These are phyloP conservation scores for Eragrostis curvula DNA, from an alignment of 176 grass and related monocot species.

Conservation along the genomic window DNA sequence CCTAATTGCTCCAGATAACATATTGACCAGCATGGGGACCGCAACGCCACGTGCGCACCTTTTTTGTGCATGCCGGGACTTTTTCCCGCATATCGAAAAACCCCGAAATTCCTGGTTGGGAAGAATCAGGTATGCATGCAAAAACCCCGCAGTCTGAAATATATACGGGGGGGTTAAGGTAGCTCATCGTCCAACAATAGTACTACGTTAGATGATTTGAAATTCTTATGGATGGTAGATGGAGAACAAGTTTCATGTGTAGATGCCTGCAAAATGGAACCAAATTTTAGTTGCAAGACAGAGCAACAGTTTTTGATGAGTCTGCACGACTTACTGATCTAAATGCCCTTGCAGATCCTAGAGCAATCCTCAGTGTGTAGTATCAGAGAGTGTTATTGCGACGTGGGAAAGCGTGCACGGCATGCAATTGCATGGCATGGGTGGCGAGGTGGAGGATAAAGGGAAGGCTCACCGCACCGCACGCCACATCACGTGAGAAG, in stretches of 20 bases:
- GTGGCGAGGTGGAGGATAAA: not conserved
- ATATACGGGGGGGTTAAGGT: conserved; percentile 84
- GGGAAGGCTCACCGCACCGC: not conserved
- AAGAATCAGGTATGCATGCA: conserved; percentile 65
- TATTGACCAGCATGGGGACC: too few relatives aligned
- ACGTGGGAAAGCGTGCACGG: conserved; percentile 7
- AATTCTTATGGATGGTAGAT: conserved; percentile 79
- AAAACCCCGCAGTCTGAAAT: conserved; percentile 81
- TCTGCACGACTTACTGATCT: conserved; percentile 69
- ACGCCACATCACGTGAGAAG: not conserved
- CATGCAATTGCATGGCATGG: not conserved
- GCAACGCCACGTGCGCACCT: too few relatives aligned
- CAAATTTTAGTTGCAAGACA: conserved; percentile 33
- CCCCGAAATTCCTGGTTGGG: conserved; percentile 73
- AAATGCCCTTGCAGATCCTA: conserved; percentile 82
- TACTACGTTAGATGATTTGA: conserved; percentile 98
- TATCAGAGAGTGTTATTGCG: not conserved
- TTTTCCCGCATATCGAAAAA: too few relatives aligned
- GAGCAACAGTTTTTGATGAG: not conserved
- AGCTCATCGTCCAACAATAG: conserved; percentile 79
- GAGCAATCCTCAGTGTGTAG: conserved; percentile 65
- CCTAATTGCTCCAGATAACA: too few relatives aligned
- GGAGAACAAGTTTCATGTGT: conserved; percentile 84
- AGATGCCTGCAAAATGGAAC: conserved; percentile 70
- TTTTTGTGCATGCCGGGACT: too few relatives aligned